Percentiles rank a stretch among this genome's conserved stretches.
Evolutionary conservation across 1,139 yeast species (phyloP).

Genomic region (Geotrichum europaeum): DNA sequence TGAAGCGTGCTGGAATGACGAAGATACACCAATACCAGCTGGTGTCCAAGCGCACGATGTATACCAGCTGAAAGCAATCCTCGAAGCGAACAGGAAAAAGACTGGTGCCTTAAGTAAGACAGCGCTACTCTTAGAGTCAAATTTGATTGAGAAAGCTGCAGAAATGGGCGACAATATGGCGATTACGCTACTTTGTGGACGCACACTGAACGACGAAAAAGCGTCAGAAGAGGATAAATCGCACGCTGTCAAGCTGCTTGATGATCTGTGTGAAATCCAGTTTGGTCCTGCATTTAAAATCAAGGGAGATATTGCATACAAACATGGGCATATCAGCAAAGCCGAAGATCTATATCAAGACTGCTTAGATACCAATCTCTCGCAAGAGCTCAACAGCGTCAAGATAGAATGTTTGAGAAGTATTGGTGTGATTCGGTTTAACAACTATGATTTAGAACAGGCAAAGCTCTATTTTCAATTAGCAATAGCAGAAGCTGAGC

Average conservation of each 20-base stretch:
- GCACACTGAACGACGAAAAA: slow-evolving; percentile 32
- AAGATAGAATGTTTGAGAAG: slow-evolving; percentile 63
- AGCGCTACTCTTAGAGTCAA: slow-evolving; percentile 54
- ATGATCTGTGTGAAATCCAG: slow-evolving; percentile 47
- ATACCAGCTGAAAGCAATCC: slow-evolving; percentile 60
- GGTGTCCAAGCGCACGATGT: slow-evolving; percentile 52
- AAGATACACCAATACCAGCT: slow-evolving; percentile 33
- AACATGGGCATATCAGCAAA: slow-evolving; percentile 46
- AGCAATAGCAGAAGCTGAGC: slow-evolving; percentile 39
- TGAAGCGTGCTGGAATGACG: slow-evolving; percentile 21
- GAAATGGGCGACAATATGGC: slow-evolving; percentile 81
- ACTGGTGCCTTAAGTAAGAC: slow-evolving; percentile 50
- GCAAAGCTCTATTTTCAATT: slow-evolving; percentile 58
- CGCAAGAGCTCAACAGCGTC: slow-evolving; percentile 37
- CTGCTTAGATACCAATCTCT: slow-evolving; percentile 41
- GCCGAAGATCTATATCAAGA: slow-evolving; percentile 47
- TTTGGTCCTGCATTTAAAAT: slow-evolving; percentile 70
- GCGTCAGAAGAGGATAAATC: slow-evolving; percentile 46
- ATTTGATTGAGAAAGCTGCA: slow-evolving; percentile 72
- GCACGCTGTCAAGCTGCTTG: slow-evolving; percentile 59
- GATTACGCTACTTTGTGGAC: slow-evolving; percentile 58
- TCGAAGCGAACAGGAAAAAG: slow-evolving; percentile 55
- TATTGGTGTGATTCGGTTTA: slow-evolving; percentile 60
- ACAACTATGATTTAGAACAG: slow-evolving; percentile 43
- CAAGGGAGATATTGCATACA: slow-evolving; percentile 65